Percentiles rank a stretch among this genome's conserved stretches.
These are phyloP conservation scores for Ogataea chonburiensis DNA, from an alignment of 805 yeast genomes.

Conservation along the genomic window DNA sequence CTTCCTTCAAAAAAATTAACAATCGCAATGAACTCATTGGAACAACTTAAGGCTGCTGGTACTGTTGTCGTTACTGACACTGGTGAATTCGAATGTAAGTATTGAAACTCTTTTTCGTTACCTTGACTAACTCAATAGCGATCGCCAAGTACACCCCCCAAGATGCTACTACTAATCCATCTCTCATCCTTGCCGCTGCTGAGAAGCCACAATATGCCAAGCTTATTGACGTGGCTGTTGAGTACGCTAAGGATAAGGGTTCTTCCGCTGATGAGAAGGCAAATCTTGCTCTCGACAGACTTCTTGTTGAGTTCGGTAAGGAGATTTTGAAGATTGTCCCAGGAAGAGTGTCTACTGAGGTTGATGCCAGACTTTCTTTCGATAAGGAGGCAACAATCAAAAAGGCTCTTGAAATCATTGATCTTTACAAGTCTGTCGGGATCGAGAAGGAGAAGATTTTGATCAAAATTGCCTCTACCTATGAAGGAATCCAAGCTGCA, in stretches of 20 bases:
- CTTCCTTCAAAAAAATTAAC: slow-evolving; percentile 2
- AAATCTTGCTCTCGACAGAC: slow-evolving; percentile 79
- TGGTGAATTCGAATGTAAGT: slow-evolving; percentile 87
- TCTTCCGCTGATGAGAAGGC: slow-evolving; percentile 65
- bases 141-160: slow-evolving; percentile 98
- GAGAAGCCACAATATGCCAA: slow-evolving; percentile 86
- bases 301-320: slow-evolving; percentile 94
- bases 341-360: slow-evolving; percentile 99
- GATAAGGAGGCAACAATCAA: slow-evolving; percentile 91
- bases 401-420: slow-evolving; percentile 91
- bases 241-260: slow-evolving; percentile 71
- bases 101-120: background rate
- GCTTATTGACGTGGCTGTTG: slow-evolving; percentile 88
- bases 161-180: slow-evolving; percentile 99
- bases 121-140: slow-evolving; percentile 35
- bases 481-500: slow-evolving; percentile 99
- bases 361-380: slow-evolving; percentile 96
- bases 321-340: slow-evolving; percentile 93
- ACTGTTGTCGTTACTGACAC: slow-evolving; percentile 98
- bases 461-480: slow-evolving; percentile 96
- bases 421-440: slow-evolving; percentile 81
- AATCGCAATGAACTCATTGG: slow-evolving; percentile 61
- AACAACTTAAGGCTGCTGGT: slow-evolving; percentile 90
- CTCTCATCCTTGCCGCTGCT: slow-evolving; percentile 93
- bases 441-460: slow-evolving; percentile 85